These are phyloP conservation scores for Penicillium sp. DNA, from an alignment of 2,329 filamentous ascomycete species.

Conservation along the genomic window DNA sequence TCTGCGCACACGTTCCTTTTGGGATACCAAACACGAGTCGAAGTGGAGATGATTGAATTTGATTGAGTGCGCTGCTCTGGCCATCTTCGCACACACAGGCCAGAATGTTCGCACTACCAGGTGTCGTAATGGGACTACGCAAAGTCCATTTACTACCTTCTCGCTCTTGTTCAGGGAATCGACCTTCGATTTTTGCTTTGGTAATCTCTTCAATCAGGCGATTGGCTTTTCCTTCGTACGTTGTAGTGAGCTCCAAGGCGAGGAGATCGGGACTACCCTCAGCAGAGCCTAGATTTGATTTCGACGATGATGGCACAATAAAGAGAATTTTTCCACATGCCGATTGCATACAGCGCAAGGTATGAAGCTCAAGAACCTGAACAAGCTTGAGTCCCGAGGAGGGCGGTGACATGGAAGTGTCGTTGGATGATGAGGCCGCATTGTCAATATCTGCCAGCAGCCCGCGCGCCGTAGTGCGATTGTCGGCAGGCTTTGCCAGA, in stretches of 20 bases:
- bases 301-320: slow-evolving; percentile 28
- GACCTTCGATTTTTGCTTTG: slow-evolving; percentile 77
- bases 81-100: slow-evolving; percentile 42
- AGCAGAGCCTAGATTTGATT: slow-evolving; percentile 13
- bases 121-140: slow-evolving; percentile 58
- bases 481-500: slow-evolving; percentile 62
- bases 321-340: slow-evolving; percentile 37
- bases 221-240: slow-evolving; percentile 69
- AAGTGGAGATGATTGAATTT: slow-evolving; percentile 41
- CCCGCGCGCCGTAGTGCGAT: slow-evolving; percentile 64
- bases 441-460: slow-evolving; percentile 81
- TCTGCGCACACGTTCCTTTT: slow-evolving; percentile 27
- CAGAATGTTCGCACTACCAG: slow-evolving; percentile 51
- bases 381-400: slow-evolving; percentile 67
- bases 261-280: slow-evolving; percentile 46
- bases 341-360: slow-evolving; percentile 60
- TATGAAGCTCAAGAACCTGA: slow-evolving; percentile 63
- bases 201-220: slow-evolving; percentile 78
- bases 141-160: slow-evolving; percentile 77
- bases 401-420: slow-evolving; percentile 21
- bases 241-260: slow-evolving; percentile 65
- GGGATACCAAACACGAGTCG: slow-evolving; percentile 36
- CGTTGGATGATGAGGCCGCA: slow-evolving; percentile 53
- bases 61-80: slow-evolving; percentile 45
- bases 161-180: slow-evolving; percentile 76